A percentile compares a stretch with the other conserved stretches of the same genome.
phyloP scores from a whole-genome alignment of 2,329 filamentous ascomycete genomes.

The Botrytis aclada region DNA sequence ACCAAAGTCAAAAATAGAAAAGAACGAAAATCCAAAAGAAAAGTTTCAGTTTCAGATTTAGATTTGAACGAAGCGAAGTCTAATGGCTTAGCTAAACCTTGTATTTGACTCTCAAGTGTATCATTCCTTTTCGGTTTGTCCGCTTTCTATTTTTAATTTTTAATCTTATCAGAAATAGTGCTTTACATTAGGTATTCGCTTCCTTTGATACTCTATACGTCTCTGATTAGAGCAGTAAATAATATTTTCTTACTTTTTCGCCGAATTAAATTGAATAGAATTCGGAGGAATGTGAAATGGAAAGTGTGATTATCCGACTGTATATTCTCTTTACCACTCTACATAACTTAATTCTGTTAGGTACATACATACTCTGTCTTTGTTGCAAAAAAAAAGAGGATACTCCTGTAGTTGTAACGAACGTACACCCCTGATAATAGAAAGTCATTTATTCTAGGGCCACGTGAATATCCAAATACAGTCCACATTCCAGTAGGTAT shows the following conservation, averaged over 20 bases:
- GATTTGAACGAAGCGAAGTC: background rate
- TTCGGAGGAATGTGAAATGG: background rate
- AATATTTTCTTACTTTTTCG: background rate
- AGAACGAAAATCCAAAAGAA: background rate
- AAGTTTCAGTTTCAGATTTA: background rate
- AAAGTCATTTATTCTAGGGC: too few relatives aligned
- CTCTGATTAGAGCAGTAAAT: background rate
- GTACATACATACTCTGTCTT: background rate
- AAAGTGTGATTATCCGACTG: background rate
- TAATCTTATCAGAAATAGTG: background rate
- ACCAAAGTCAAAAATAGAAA: background rate
- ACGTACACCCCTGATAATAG: too few relatives aligned
- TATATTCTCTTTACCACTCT: background rate
- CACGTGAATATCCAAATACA: background rate
- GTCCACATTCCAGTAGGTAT: background rate
- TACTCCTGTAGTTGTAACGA: background rate
- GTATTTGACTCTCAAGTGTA: background rate
- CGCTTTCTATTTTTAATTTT: background rate
- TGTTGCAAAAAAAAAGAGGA: background rate
- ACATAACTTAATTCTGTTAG: background rate
- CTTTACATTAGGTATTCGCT: background rate
- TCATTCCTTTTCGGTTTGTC: background rate
- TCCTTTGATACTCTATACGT: background rate
- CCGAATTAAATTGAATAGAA: background rate
- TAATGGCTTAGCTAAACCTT: background rate